Base-by-base conservation (phyloP, 2,329 filamentous ascomycete species). In the Acephala macrosclerotiorum region DNA sequence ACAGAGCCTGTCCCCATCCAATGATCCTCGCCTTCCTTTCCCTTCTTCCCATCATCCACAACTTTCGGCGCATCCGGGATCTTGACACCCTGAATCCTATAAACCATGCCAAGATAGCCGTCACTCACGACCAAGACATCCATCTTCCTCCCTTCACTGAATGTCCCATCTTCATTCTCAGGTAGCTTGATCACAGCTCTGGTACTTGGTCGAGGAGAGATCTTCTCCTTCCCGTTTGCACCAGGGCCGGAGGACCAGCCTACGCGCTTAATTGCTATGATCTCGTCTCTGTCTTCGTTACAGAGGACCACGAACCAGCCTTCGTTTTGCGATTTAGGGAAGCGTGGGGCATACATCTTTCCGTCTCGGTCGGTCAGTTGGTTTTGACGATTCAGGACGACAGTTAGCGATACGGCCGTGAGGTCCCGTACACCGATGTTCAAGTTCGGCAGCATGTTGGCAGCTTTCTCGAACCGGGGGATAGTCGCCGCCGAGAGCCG, bases 311-410 rank as follows among this genome's bases (percentile, higher is more conserved):
- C 87, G 78, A 99, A 98, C 86, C 90, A 98, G 0, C 94, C 94
- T 75, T 99, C 96, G 0, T 89, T 96, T 79, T 99, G 96, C 18
- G 94, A 89, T 79, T 99, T 99, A 0, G 95, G 95, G 80, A 97
- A 98, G 25, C 87, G 86, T 2, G 96, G 95, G 0, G 96, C 93
- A 73, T 90, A 97, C 75, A 97, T 91, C 67, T 91, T 87, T 58
- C 87, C 89, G 1, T 94, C 91, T 9, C 84, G 81, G 75, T 91
- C 86, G 14, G 82, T 81, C 3, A 90, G 78, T 0, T 85, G 76
- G 77, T 97, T 97, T 58, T 86, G 80, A 0, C 94, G 88, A 49
- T 82, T 83, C 16, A 97, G 77, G 1, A 80, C 79, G 12, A 96
- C 81, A 0, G 85, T 87, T 2, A 97, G 75, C 0, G 87, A 87